phyloP scores from a whole-genome alignment of 768 basidiomycete genomes.

The Xanthoconium stramineum region DNA sequence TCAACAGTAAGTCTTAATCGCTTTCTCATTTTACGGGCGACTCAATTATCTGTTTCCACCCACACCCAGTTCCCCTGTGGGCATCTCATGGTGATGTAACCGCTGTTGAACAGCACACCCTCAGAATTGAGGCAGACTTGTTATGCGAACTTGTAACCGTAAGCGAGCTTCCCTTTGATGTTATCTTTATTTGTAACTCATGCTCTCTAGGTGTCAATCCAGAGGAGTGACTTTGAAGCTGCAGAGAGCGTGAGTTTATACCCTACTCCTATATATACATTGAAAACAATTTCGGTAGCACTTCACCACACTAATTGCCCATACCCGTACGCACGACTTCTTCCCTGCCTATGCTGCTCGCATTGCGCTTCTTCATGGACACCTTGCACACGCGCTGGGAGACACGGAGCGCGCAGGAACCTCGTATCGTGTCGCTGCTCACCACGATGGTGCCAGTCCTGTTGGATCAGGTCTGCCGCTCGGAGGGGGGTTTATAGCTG shows the following conservation, averaged over 20 bases:
- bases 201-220: slow-evolving; percentile 50
- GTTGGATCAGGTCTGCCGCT: slow-evolving; percentile 21
- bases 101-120: slow-evolving; percentile 46
- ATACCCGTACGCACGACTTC: slow-evolving; percentile 55
- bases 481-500: slow-evolving; percentile 39
- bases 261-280: neutral
- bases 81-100: slow-evolving; percentile 48
- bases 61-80: slow-evolving; percentile 50
- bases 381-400: slow-evolving; percentile 68
- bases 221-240: slow-evolving; percentile 64
- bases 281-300: slow-evolving; percentile 19
- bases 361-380: slow-evolving; percentile 66
- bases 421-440: slow-evolving; percentile 63
- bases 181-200: neutral
- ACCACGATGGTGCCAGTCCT: slow-evolving; percentile 36
- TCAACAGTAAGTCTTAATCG: slow-evolving; percentile 11
- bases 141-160: slow-evolving; percentile 69
- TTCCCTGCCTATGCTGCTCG: slow-evolving; percentile 58
- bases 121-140: slow-evolving; percentile 68
- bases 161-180: slow-evolving; percentile 16
- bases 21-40: neutral
- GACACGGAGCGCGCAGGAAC: slow-evolving; percentile 49
- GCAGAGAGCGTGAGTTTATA: slow-evolving; percentile 50
- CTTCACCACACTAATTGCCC: slow-evolving; percentile 52
- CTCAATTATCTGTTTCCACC: neutral